Conservation (phyloP, 495 filamentous ascomycete genomes). For the Cercophora samala region DNA sequence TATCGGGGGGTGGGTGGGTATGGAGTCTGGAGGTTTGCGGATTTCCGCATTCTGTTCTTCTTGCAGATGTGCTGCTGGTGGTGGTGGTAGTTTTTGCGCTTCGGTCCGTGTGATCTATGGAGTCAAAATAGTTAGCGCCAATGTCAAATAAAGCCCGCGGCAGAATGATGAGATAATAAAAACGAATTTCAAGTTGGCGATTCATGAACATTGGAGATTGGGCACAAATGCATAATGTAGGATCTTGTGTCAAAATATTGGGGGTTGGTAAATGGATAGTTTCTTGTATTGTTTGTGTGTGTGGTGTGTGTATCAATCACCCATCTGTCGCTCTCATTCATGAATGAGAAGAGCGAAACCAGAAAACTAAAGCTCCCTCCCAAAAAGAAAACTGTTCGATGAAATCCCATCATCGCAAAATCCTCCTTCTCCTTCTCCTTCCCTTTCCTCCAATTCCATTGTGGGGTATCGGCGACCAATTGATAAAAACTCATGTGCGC, state of each 20-base stretch:
- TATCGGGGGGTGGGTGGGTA: background rate
- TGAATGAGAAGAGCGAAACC: slow-evolving; percentile 2
- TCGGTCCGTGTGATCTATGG: background rate
- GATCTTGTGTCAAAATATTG: background rate
- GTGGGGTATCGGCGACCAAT: slow-evolving; percentile 24
- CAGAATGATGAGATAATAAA: background rate
- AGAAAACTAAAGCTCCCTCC: slow-evolving; percentile 4
- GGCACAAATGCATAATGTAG: background rate
- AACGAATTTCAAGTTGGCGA: background rate
- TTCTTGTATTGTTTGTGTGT: background rate
- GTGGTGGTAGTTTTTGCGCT: background rate
- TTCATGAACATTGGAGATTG: background rate
- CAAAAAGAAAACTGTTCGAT: background rate
- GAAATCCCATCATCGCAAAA: background rate
- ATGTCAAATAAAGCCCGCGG: background rate
- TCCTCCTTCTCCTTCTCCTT: background rate
- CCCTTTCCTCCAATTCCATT: slow-evolving; percentile 13
- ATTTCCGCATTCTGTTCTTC: background rate
- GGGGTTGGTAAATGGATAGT: background rate
- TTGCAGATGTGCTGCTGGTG: background rate
- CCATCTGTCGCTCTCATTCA: background rate
- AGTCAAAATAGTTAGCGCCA: background rate
- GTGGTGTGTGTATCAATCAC: background rate
- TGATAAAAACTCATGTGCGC: slow-evolving; percentile 27
- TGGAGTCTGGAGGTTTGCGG: background rate